Evolutionary conservation across 2,329 filamentous ascomycete species (phyloP).

Genomic region (Paecilomyces sp.): DNA sequence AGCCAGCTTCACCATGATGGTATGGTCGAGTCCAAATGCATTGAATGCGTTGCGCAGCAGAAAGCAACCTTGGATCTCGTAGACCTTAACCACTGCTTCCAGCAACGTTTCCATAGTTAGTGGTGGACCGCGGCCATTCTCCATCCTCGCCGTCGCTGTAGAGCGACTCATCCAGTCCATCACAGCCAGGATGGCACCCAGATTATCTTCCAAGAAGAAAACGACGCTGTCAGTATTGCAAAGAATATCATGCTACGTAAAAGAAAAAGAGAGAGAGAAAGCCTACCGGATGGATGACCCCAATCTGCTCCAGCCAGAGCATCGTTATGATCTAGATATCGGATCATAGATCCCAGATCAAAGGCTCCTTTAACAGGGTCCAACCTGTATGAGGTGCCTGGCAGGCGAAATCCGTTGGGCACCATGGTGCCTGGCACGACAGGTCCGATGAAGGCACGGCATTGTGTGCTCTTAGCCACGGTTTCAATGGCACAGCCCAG

Average conservation of each 20-base stretch:
- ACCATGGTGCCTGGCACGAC: conserved; percentile 9
- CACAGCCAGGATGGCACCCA: conserved; percentile 23
- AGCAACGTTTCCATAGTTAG: conserved; percentile 19
- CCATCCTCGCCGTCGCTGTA: neutral
- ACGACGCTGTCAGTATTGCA: too few relatives aligned
- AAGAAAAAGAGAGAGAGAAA: too few relatives aligned
- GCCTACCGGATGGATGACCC: conserved; percentile 30
- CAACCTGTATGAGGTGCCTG: conserved; percentile 29
- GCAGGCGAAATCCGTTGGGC: conserved; percentile 28
- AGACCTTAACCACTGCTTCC: conserved; percentile 23
- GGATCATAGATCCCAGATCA: conserved; percentile 30
- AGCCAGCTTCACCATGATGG: conserved; percentile 28
- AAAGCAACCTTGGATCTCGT: conserved; percentile 28
- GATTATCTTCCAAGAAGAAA: conserved; percentile 15
- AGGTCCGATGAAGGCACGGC: conserved; percentile 11
- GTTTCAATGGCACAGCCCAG: conserved; percentile 20
- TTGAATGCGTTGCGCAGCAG: conserved; percentile 26
- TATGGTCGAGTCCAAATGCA: conserved; percentile 24
- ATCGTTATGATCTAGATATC: conserved; percentile 39
- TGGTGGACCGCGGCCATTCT: neutral
- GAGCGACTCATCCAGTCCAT: conserved; percentile 16
- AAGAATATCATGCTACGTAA: too few relatives aligned
- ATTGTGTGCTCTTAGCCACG: conserved; percentile 12
- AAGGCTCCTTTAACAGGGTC: conserved; percentile 35
- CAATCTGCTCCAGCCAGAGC: conserved; percentile 34